A percentile compares a stretch with the other conserved stretches of the same genome.
Evolutionary conservation across 225 moss, liverwort and hornwort species (phyloP).

Genomic region (Physcomitrellopsis africana): DNA sequence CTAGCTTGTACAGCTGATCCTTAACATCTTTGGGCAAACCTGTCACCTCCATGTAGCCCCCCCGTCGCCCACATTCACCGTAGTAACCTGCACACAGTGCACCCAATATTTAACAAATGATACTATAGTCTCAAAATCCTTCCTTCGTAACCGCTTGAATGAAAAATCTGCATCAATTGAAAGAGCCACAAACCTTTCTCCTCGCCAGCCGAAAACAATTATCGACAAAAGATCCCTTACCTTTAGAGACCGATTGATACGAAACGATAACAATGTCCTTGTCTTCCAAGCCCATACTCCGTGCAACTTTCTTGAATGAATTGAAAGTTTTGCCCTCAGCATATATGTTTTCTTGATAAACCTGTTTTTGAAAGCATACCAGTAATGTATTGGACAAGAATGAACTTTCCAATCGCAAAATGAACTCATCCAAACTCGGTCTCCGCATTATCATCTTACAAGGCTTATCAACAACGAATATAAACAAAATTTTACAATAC

Average conservation of each 20-base stretch:
- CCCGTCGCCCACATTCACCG: slow-evolving; percentile 97
- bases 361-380: slow-evolving; percentile 49
- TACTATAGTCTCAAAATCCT: background rate
- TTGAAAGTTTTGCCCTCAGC: slow-evolving; percentile 72
- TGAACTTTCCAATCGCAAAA: background rate
- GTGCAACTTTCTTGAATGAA: slow-evolving; percentile 92
- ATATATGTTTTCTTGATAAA: slow-evolving; percentile 97
- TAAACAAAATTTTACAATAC: slow-evolving; percentile 38
- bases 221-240: slow-evolving; percentile 41
- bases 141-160: slow-evolving; percentile 17
- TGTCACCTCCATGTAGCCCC: slow-evolving; percentile 98
- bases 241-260: slow-evolving; percentile 93
- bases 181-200: slow-evolving; percentile 16
- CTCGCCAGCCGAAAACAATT: slow-evolving; percentile 4
- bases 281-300: slow-evolving; percentile 80
- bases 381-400: slow-evolving; percentile 20
- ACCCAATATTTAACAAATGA: slow-evolving; percentile 6
- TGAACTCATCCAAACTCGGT: slow-evolving; percentile 8
- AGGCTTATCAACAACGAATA: background rate
- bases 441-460: background rate
- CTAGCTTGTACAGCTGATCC: slow-evolving; percentile 85
- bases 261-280: slow-evolving; percentile 79
- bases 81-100: slow-evolving; percentile 73
- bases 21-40: slow-evolving; percentile 82
- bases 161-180: slow-evolving; percentile 1